Conservation (phyloP, 2,329 filamentous ascomycete genomes). For the Fusarium sp. region DNA sequence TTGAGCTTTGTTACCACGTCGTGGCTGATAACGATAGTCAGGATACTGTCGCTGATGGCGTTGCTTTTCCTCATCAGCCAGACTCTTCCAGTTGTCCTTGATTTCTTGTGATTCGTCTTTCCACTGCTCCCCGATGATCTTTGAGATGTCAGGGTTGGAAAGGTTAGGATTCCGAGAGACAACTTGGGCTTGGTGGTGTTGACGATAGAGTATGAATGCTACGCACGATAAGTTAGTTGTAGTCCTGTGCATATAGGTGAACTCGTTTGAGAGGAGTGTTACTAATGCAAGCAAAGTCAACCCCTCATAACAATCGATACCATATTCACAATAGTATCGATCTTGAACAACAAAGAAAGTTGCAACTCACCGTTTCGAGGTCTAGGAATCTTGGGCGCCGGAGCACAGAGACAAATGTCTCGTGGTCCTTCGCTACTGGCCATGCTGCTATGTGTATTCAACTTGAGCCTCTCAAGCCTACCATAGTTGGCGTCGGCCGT, state of each 20-base stretch:
- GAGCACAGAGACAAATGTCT: constrained; percentile 71
- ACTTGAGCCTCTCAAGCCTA: constrained; percentile 51
- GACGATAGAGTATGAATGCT: constrained; percentile 98
- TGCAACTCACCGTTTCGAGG: constrained; percentile 70
- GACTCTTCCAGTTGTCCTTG: constrained; percentile 88
- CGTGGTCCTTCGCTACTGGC: constrained; percentile 53
- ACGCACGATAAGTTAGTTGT: constrained; percentile 51
- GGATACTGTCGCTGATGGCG: constrained; percentile 92
- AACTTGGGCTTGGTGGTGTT: constrained; percentile 89
- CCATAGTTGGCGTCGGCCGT: constrained; percentile 61
- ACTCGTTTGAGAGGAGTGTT: neutral
- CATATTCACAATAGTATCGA: neutral
- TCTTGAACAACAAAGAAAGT: constrained; percentile 34
- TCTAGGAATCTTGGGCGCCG: constrained; percentile 70
- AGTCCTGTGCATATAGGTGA: neutral
- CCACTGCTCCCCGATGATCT: constrained; percentile 97
- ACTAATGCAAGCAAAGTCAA: constrained; percentile 21
- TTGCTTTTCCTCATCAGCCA: constrained; percentile 94
- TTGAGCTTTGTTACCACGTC: constrained; percentile 66
- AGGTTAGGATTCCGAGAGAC: constrained; percentile 88
- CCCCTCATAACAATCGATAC: constrained; percentile 5
- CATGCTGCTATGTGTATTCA: constrained; percentile 50
- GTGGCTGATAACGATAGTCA: constrained; percentile 93
- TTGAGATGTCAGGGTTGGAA: constrained; percentile 95
- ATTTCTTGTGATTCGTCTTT: constrained; percentile 79